Percentiles rank a stretch among this genome's conserved stretches.
phyloP scores from a whole-genome alignment of 179 eudicot species.

The Camellia oleifera region DNA sequence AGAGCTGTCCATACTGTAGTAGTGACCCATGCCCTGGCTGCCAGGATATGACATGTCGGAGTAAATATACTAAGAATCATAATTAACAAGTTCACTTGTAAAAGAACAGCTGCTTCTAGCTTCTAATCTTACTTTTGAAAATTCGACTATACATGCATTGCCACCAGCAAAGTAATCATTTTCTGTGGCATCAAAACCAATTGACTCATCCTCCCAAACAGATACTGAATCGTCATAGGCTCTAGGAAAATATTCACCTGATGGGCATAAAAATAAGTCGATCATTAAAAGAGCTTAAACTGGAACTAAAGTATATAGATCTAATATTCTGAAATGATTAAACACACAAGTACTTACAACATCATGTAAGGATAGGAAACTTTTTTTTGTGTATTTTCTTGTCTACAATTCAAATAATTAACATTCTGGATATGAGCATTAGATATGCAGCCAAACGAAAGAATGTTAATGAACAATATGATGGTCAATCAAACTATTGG shows the following conservation, averaged over 20 bases:
- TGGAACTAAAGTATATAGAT: not conserved
- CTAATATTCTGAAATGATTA: not conserved
- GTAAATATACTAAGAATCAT: not conserved
- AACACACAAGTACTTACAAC: not conserved
- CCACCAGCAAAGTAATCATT: conserved; percentile 76
- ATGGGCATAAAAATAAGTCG: conserved; percentile 5
- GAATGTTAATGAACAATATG: not conserved
- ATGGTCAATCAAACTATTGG: not conserved
- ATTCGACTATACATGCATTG: conserved; percentile 47
- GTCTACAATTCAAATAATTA: not conserved
- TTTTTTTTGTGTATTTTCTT: not conserved
- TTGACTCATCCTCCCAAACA: conserved; percentile 93
- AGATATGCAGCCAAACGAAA: not conserved
- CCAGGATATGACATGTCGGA: conserved; percentile 23
- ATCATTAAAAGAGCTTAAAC: not conserved
- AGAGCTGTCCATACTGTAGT: conserved; percentile 50
- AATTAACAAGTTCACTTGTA: not conserved
- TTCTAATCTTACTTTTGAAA: conserved; percentile 56
- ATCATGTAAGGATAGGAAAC: not conserved
- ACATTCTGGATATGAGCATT: not conserved
- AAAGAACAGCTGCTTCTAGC: not conserved
- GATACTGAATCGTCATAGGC: conserved; percentile 55
- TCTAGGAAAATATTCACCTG: conserved; percentile 87
- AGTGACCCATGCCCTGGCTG: conserved; percentile 87
- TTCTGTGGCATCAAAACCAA: conserved; percentile 57